phyloP scores from a whole-genome alignment of 163 green algal genomes.

The Scenedesmus sp. region DNA sequence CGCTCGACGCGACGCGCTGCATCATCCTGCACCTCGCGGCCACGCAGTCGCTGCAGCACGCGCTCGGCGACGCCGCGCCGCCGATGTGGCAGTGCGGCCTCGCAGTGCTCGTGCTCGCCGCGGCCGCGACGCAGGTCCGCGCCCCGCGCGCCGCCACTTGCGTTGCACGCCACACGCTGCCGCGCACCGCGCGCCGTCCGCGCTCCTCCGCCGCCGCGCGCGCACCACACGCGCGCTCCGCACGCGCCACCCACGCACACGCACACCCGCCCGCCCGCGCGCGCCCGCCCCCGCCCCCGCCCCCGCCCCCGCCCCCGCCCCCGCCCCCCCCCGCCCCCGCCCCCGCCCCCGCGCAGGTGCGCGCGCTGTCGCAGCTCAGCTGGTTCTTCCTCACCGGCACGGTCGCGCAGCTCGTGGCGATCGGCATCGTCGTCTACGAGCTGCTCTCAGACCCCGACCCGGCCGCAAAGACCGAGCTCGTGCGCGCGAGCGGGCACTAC shows the following conservation, averaged over 20 bases:
- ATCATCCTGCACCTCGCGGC: conserved; percentile 71
- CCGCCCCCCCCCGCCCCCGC: no score
- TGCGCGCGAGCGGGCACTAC: conserved; percentile 25
- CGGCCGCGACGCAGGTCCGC: not conserved
- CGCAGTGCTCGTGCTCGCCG: conserved; percentile 27
- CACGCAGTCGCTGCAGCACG: conserved; percentile 37
- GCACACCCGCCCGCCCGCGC: no score
- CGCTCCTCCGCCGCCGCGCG: no score
- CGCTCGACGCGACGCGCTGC: conserved; percentile 62
- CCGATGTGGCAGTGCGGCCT: conserved; percentile 44
- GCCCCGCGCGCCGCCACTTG: not conserved
- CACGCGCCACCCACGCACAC: no score
- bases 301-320: no score
- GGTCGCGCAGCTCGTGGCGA: conserved; percentile 52
- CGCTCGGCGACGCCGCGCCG: conserved; percentile 18
- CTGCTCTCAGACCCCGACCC: conserved; percentile 47
- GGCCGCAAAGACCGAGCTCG: conserved; percentile 30
- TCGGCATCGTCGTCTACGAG: conserved; percentile 60
- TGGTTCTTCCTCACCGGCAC: conserved; percentile 68
- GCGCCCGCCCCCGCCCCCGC: no score
- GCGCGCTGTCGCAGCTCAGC: conserved; percentile 57
- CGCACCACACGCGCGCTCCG: no score
- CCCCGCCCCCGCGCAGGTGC: conserved; percentile 47
- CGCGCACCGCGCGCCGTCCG: not conserved
- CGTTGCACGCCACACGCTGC: not conserved